Conservation (phyloP, 2,329 filamentous ascomycete genomes). For the Scedosporium aurantiacum region DNA sequence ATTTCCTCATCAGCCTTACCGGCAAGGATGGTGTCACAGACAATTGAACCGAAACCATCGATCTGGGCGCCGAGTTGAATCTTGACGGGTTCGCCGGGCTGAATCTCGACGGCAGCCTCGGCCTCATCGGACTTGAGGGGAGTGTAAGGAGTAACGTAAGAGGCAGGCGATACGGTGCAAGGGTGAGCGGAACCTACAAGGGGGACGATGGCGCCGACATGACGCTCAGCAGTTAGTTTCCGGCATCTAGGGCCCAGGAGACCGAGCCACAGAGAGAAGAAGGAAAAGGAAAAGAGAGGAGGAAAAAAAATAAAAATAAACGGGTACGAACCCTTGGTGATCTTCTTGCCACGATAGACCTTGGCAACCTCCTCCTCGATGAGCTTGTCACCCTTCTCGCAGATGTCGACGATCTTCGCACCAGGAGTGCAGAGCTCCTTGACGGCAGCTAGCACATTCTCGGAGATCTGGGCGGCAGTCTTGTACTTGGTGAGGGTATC, state of each 20-base stretch:
- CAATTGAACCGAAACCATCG: conserved; percentile 90
- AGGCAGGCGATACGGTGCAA: conserved; percentile 86
- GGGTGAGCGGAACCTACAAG: conserved; percentile 73
- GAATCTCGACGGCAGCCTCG: conserved; percentile 70
- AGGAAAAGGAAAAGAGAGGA: neutral
- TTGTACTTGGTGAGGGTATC: conserved; percentile 99
- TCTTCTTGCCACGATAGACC: conserved; percentile 98
- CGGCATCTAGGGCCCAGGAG: neutral
- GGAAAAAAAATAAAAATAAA: too few species aligned
- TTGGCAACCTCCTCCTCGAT: conserved; percentile 88
- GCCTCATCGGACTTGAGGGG: conserved; percentile 76
- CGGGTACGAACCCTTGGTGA: conserved; percentile 59
- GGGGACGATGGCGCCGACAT: neutral
- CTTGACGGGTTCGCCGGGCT: conserved; percentile 83
- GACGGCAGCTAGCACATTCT: conserved; percentile 88
- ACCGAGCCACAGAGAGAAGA: neutral
- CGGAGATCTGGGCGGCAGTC: conserved; percentile 86
- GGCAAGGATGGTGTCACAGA: conserved; percentile 84
- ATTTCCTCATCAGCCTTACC: conserved; percentile 53
- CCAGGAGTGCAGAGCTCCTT: conserved; percentile 64
- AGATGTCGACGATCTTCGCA: conserved; percentile 87
- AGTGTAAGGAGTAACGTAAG: conserved; percentile 94
- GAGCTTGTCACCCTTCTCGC: conserved; percentile 90
- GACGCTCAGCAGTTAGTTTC: neutral
- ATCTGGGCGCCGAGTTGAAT: conserved; percentile 99